Evolutionary conservation across 768 basidiomycete genomes (phyloP), one percentile per base, ranked within the genome.

Genomic region (Calvatia gigantea): DNA sequence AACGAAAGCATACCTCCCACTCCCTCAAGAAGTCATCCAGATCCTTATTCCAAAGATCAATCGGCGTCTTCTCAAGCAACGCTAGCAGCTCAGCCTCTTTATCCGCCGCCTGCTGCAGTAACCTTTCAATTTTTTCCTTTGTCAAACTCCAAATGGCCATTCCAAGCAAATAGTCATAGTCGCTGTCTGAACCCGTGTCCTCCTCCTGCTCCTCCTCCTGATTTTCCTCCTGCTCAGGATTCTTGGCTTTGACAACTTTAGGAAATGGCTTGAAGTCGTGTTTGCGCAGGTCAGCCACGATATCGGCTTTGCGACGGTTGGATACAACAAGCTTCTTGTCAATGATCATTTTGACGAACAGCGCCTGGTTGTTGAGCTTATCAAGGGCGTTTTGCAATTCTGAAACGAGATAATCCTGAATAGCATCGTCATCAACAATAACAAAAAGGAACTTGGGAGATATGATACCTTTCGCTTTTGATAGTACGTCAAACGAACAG

Each of bases 111-210:
- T 93, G 92, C 62, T 81, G 78, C 43, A 82, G 76, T 4, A 99
- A 79, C 72, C 82, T 94, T 58, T 87, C 90, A 62, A 97, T 94
- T 91, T 88, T 95, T 72, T 98, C 96, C 63, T 81, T 86, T 0
- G 96, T 99, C 76, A 99, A 75, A 72, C 88, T 96, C 78, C 84
- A 94, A 65, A 99, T 96, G 1, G 93, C 75, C 96, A 99, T 98
- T 14, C 91, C 85, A 56, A 99, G 74, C 49, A 99, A 72, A 70
- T 99, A 98, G 67, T 99, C 95, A 66, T 78, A 99, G 71, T 98
- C 95, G 27, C 78, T 77, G 4, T 73, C 62, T 9, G 72, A 69
- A 21, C 60, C 67, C 23, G 56, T 64, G 3, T 37, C 63, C 12
- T 75, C 84, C 6, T 79, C 81, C 2, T 79, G 82, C 1, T 76